phyloP scores from a whole-genome alignment of 768 basidiomycete genomes.

The Leccinum barrowsii region DNA sequence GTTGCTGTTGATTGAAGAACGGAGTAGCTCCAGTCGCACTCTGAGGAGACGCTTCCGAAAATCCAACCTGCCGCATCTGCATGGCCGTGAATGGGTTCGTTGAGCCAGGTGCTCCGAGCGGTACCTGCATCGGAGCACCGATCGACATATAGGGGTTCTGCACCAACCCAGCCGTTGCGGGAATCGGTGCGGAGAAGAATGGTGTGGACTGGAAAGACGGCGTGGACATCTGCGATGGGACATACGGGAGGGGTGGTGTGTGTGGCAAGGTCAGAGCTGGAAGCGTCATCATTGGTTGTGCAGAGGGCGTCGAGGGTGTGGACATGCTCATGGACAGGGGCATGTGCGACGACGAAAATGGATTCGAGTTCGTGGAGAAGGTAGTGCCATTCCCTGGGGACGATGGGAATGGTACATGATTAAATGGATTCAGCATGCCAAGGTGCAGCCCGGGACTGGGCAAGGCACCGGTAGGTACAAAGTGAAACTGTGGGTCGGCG shows the following conservation, averaged over 20 bases:
- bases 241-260: background rate
- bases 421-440: constrained; percentile 19
- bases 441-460: constrained; percentile 15
- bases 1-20: constrained; percentile 24
- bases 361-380: constrained; percentile 8
- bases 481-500: constrained; percentile 2
- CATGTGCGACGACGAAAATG: constrained; percentile 14
- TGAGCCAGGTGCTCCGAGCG: constrained; percentile 10
- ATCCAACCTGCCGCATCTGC: constrained; percentile 14
- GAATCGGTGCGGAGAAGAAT: background rate
- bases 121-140: constrained; percentile 21
- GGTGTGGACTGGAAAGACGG: constrained; percentile 7
- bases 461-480: background rate
- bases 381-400: background rate
- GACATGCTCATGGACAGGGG: constrained; percentile 3
- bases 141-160: constrained; percentile 22
- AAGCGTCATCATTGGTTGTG: constrained; percentile 5
- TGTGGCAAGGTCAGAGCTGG: constrained; percentile 8
- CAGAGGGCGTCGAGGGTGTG: constrained; percentile 6
- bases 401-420: constrained; percentile 1
- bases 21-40: constrained; percentile 16
- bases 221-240: background rate
- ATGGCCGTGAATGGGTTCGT: constrained; percentile 19
- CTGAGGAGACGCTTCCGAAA: constrained; percentile 30
- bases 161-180: background rate